phyloP scores from a whole-genome alignment of 306 rosid genomes.

The Begonia peltatifolia region DNA sequence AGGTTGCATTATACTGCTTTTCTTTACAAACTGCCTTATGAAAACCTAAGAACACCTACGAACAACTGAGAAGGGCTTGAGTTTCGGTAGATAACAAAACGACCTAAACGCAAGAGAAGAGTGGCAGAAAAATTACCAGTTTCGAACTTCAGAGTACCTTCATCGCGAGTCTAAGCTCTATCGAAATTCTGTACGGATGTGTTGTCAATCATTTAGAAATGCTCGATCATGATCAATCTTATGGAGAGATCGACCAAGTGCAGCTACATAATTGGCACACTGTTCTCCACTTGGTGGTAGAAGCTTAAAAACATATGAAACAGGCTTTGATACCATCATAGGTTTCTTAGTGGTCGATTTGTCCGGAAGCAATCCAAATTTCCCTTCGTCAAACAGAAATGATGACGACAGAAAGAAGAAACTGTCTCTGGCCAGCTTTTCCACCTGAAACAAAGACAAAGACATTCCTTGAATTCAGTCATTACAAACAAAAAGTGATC shows the following conservation, averaged over 20 bases:
- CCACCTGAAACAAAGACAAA: constrained; percentile 43
- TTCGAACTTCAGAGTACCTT: too few relatives aligned
- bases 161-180: too few relatives aligned
- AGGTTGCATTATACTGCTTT: too few relatives aligned
- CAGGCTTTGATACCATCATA: constrained; percentile 36
- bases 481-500: background rate
- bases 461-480: constrained; percentile 3
- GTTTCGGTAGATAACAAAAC: too few relatives aligned
- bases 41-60: too few relatives aligned
- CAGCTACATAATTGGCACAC: constrained; percentile 26
- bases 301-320: constrained; percentile 52
- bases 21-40: too few relatives aligned
- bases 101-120: too few relatives aligned
- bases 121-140: too few relatives aligned
- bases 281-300: constrained; percentile 25
- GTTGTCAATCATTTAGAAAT: too few relatives aligned
- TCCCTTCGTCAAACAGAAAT: constrained; percentile 51
- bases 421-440: constrained; percentile 54
- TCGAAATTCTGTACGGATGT: too few relatives aligned
- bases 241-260: constrained; percentile 15
- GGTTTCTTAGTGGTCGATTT: constrained; percentile 23
- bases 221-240: constrained; percentile 5
- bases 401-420: constrained; percentile 55
- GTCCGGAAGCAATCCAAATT: constrained; percentile 51
- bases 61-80: too few relatives aligned